Evolutionary conservation across 257 asterid species (phyloP), one percentile per base, ranked within the genome.

Genomic region (Oldenlandia corymbosa): DNA sequence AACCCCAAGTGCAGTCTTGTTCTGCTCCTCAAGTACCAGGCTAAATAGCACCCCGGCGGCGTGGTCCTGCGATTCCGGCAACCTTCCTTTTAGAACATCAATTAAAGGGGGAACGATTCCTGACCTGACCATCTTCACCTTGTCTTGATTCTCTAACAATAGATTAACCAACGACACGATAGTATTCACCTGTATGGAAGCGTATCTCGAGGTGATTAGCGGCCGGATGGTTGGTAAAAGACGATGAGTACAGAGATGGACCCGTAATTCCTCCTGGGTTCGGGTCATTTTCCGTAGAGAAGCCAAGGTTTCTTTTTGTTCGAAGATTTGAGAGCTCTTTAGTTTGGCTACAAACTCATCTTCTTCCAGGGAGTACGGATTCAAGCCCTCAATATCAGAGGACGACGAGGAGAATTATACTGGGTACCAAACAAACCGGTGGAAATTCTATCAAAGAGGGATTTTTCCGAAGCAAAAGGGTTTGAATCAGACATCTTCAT

Each of bases 21-120:
- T 93, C 72, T 82, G 88, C 66, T 85, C 87, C 49, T 93, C 96
- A 5, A 90, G 87, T 0, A 97, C 92, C 52, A 93, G 62, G 56
- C 99, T 90, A 77, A 93, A 93, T 67, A 93, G 77, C 6, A 85
- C 97, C 1, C 97, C 96, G 7, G 95, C 99, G 0, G 95, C 97
- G 17, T 93, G 97, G 64, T 93, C 99, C 71, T 73, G 94, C 49
- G 97, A 73, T 20, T 93, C 99, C 0, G 76, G 65, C 64, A 65
- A 74, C 28, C 97, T 96, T 18, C 81, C 79, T 27, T 76, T 72
- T 4, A 93, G 67, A 42, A 84, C 91, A 68, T 87, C 91, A 70
- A 93, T 85, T 56, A 93, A 23, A 10, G 88, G 84, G 1, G 95
- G 96, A 21, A 93, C 92, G 20, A 93, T 82, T 4, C 99, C 99